Conservation (phyloP, 2,329 filamentous ascomycete genomes). For the Tolypocladium tropicale region DNA sequence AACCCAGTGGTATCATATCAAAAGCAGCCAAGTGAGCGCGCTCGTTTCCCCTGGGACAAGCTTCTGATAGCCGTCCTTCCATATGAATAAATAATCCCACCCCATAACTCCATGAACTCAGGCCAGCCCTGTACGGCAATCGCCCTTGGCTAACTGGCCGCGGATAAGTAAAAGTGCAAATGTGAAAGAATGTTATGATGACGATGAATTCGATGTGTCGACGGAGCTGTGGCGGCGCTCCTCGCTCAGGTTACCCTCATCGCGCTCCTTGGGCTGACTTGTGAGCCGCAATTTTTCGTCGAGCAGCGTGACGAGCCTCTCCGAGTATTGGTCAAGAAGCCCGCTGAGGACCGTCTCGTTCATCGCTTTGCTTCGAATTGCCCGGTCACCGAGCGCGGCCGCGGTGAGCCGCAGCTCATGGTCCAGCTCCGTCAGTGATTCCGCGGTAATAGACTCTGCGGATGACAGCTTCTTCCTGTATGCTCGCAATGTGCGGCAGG, state of each 20-base stretch:
- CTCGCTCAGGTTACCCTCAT: conserved; percentile 17
- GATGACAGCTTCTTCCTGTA: conserved; percentile 54
- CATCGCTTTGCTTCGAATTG: conserved; percentile 41
- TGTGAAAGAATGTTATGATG: conserved; percentile 14
- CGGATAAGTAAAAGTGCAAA: conserved; percentile 1
- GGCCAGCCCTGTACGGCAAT: not conserved
- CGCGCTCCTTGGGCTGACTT: conserved; percentile 21
- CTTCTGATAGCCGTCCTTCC: not conserved
- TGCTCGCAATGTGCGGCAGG: conserved; percentile 49
- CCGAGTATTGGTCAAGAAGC: conserved; percentile 65
- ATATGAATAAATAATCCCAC: not conserved
- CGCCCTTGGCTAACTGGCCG: not conserved
- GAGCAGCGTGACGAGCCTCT: conserved; percentile 58
- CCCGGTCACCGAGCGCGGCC: conserved; percentile 48
- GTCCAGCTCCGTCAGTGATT: conserved; percentile 51
- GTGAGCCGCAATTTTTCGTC: conserved; percentile 57
- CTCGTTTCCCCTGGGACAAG: conserved; percentile 5
- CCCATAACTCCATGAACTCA: conserved; percentile 5
- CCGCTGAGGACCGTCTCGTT: conserved; percentile 51
- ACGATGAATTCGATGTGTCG: conserved; percentile 24
- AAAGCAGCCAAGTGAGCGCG: conserved; percentile 9
- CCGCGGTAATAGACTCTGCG: conserved; percentile 44
- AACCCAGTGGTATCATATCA: conserved; percentile 26
- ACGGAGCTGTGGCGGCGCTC: conserved; percentile 22
- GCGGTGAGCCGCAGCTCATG: conserved; percentile 54